Evolutionary conservation across 192 early-diverging fungal genomes (phyloP), one percentile per base, ranked within the genome.

Genomic region (Dissophora ornata): DNA sequence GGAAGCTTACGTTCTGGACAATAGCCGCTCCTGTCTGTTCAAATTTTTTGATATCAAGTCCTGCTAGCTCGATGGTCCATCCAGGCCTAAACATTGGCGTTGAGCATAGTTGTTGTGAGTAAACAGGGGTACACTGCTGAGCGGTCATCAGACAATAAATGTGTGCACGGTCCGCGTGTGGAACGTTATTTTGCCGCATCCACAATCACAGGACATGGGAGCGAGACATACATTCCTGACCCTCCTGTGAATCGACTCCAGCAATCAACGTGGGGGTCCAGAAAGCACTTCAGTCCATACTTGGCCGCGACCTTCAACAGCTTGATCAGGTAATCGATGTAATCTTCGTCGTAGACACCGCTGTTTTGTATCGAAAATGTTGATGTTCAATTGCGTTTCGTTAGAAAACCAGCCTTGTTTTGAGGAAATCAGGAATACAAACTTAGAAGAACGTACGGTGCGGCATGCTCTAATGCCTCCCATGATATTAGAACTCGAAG

Each of bases 381-480:
- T n/a, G n/a, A n/a, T n/a, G n/a, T n/a, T n/a, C n/a, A n/a, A n/a
- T n/a, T n/a, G n/a, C n/a, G n/a, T n/a, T n/a, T n/a, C n/a, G n/a
- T n/a, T n/a, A n/a, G n/a, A n/a, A n/a, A n/a, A n/a, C n/a, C n/a
- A n/a, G n/a, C n/a, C n/a, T n/a, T n/a, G n/a, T n/a, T n/a, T n/a
- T n/a, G n/a, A n/a, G n/a, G n/a, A n/a, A n/a, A n/a, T n/a, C n/a
- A n/a, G n/a, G n/a, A n/a, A n/a, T n/a, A n/a, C n/a, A n/a, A n/a
- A n/a, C n/a, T n/a, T n/a, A n/a, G n/a, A n/a, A n/a, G n/a, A n/a
- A n/a, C 83, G 66, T 69, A 86, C 82, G 86, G 86, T 58, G 83
- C 86, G 51, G 77, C 47, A 74, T 88, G 84, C 58, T 86, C 86
- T 22, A 94, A 61, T 7, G 93, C 86, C 67, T 94, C 93, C 93